Conservation (phyloP, 1,139 yeast genomes). For the Diutina sp. region DNA sequence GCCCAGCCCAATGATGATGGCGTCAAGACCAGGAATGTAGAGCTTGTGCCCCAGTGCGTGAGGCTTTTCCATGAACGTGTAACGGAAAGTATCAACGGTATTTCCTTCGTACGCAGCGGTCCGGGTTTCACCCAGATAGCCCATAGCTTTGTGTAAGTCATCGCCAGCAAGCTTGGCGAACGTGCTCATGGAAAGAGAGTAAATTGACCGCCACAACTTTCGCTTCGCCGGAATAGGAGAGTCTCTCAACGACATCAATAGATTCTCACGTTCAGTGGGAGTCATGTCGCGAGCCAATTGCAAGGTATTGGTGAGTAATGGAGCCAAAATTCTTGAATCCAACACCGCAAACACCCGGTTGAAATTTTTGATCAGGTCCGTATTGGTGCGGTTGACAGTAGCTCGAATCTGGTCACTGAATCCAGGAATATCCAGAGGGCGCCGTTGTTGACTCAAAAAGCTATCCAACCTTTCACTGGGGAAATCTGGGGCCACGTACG, state of each 20-base stretch:
- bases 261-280: constrained; percentile 14
- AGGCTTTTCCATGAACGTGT: constrained; percentile 22
- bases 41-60: constrained; percentile 17
- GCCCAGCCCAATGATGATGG: constrained; percentile 43
- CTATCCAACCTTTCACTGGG: constrained; percentile 20
- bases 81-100: constrained; percentile 14
- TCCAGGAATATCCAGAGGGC: constrained; percentile 20
- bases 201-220: constrained; percentile 16
- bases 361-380: constrained; percentile 12
- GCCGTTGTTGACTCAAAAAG: constrained; percentile 15
- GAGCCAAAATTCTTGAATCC: constrained; percentile 21
- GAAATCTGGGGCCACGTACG: constrained; percentile 15
- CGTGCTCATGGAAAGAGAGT: constrained; percentile 13
- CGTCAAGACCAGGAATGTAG: constrained; percentile 24
- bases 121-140: constrained; percentile 23
- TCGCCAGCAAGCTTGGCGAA: constrained; percentile 18
- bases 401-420: constrained; percentile 12
- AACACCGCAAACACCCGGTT: constrained; percentile 15
- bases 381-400: constrained; percentile 9
- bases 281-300: constrained; percentile 27
- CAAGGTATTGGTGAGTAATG: constrained; percentile 21
- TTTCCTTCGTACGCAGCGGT: constrained; percentile 17
- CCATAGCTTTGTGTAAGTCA: constrained; percentile 21
- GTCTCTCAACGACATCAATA: constrained; percentile 25
- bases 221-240: constrained; percentile 20